A percentile compares a stretch with the other conserved stretches of the same genome.
Evolutionary conservation across 352 stramenopile species (phyloP).

Genomic region (Salisapilia sapeloensis): DNA sequence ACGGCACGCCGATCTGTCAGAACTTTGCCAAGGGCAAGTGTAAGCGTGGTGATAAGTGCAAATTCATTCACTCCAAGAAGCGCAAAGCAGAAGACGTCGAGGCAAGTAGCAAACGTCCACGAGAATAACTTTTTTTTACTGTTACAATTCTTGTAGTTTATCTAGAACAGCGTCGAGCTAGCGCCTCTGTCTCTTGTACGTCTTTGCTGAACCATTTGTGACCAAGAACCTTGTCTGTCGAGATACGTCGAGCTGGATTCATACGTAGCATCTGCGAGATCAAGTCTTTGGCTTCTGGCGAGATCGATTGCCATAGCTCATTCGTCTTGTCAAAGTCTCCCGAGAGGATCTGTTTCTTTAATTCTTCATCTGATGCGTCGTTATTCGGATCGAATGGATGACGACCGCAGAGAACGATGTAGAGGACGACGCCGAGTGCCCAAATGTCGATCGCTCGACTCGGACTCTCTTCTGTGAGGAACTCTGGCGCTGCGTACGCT

Average conservation of each 20-base stretch:
- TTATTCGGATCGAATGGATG: conserved; percentile 45
- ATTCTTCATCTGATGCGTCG: conserved; percentile 17
- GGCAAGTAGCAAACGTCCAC: conserved; percentile 3
- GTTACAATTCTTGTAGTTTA: no score
- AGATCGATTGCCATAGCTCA: conserved; percentile 20
- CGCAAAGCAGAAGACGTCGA: background rate
- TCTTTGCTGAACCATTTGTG: conserved; percentile 40
- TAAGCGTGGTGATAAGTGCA: conserved; percentile 26
- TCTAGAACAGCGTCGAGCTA: no score
- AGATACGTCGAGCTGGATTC: conserved; percentile 19
- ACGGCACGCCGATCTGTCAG: conserved; percentile 23
- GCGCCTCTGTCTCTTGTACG: no score
- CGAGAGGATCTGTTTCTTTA: conserved; percentile 16
- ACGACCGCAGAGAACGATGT: conserved; percentile 23
- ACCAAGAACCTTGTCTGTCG: conserved; percentile 21
- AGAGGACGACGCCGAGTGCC: conserved; percentile 36
- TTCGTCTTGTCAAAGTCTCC: conserved; percentile 8
- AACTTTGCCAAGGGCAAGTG: conserved; percentile 30
- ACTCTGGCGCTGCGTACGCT: conserved; percentile 23
- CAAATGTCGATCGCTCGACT: conserved; percentile 32
- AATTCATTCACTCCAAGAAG: conserved; percentile 29
- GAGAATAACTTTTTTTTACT: conserved; percentile 7
- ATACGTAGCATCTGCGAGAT: conserved; percentile 22
- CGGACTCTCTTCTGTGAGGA: conserved; percentile 9
- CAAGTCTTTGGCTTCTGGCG: conserved; percentile 16